These are phyloP conservation scores for Cytospora chrysosperma DNA, from an alignment of 2,329 filamentous ascomycete genomes.

Conservation along the genomic window DNA sequence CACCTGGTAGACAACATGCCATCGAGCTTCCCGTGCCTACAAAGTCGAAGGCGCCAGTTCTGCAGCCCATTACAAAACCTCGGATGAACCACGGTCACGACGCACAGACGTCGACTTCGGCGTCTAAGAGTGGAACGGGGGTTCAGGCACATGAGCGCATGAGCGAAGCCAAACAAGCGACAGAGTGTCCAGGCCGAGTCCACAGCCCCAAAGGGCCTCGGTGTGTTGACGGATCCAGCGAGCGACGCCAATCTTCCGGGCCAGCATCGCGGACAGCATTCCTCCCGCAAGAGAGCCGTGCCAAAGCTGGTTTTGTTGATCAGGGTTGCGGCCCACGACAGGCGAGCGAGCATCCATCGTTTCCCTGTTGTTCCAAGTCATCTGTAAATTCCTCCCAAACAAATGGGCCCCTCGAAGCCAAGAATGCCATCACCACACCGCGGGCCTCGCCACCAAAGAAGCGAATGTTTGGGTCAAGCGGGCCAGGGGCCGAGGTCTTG, in stretches of 20 bases:
- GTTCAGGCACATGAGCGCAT: not conserved
- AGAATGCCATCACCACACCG: not conserved
- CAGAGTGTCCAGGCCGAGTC: not conserved
- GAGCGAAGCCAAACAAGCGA: not conserved
- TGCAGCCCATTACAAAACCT: not conserved
- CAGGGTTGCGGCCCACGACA: not conserved
- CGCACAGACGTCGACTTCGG: not conserved
- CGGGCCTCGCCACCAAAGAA: constrained; percentile 30
- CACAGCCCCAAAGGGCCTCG: not conserved
- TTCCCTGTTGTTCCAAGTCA: not conserved
- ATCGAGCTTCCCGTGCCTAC: not conserved
- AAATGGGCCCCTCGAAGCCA: not conserved
- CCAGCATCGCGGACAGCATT: not conserved
- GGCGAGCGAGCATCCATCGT: not conserved
- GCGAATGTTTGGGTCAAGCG: constrained; percentile 36
- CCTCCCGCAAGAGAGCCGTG: not conserved
- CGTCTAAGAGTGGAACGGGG: not conserved
- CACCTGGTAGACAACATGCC: not conserved
- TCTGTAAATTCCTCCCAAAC: not conserved
- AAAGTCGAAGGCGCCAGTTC: not conserved
- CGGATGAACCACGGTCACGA: not conserved
- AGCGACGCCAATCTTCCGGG: not conserved
- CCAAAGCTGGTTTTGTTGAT: not conserved
- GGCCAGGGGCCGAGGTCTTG: constrained; percentile 28
- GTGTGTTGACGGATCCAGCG: not conserved